phyloP scores from a whole-genome alignment of 2,329 filamentous ascomycete species.

The Penicillium glabrum region DNA sequence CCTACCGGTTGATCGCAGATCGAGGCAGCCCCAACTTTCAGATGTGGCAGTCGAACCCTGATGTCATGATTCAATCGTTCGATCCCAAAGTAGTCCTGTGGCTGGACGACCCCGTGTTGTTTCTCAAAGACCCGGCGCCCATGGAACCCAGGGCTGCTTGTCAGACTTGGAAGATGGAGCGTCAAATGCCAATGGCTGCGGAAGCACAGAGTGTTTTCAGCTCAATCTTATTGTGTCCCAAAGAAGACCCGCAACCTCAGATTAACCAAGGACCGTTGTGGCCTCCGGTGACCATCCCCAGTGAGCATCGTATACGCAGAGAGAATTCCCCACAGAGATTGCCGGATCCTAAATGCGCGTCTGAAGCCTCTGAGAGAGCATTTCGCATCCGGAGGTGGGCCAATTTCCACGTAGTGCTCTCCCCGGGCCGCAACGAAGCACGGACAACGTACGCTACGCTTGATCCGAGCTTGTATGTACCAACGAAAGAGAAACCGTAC shows the following conservation, averaged over 20 bases:
- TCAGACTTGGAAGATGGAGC: conserved; percentile 35
- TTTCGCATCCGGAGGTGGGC: conserved; percentile 79
- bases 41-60: conserved; percentile 63
- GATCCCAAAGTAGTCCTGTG: conserved; percentile 69
- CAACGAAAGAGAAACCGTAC: conserved; percentile 76
- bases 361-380: conserved; percentile 63
- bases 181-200: conserved; percentile 56
- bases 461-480: conserved; percentile 72
- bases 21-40: conserved; percentile 56
- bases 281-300: conserved; percentile 73
- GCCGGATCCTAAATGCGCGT: conserved; percentile 45
- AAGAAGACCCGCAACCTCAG: conserved; percentile 38
- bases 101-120: conserved; percentile 69
- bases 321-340: conserved; percentile 33
- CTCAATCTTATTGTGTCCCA: conserved; percentile 66
- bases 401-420: conserved; percentile 53
- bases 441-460: conserved; percentile 70
- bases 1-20: conserved; percentile 71
- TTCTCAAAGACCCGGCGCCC: conserved; percentile 46
- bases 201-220: conserved; percentile 58
- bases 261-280: conserved; percentile 61
- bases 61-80: conserved; percentile 72
- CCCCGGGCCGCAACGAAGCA: conserved; percentile 41
- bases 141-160: conserved; percentile 24
- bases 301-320: conserved; percentile 55